These are phyloP conservation scores for Paratinospora sagittata DNA, from an alignment of 164 flowering plant species.

Conservation along the genomic window DNA sequence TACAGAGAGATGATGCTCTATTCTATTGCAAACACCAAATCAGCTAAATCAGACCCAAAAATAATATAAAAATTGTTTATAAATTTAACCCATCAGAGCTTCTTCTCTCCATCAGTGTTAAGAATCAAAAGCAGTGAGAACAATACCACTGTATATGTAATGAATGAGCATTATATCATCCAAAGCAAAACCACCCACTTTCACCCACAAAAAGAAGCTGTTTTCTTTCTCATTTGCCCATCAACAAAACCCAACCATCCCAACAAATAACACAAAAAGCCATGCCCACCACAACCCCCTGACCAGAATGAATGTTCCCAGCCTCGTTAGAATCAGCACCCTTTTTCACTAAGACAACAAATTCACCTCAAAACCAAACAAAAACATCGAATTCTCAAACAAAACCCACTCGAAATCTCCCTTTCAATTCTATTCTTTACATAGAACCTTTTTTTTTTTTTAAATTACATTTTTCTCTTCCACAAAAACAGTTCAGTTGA, in stretches of 20 bases:
- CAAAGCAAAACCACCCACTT: slow-evolving; percentile 8
- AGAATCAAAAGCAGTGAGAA: slow-evolving; percentile 9
- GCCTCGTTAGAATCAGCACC: slow-evolving; percentile 19
- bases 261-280: slow-evolving; percentile 17
- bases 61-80: not conserved
- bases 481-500: too few relatives aligned
- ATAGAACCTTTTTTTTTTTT: too few relatives aligned
- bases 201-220: slow-evolving; percentile 7
- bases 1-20: too few relatives aligned
- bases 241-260: slow-evolving; percentile 7
- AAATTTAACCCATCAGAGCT: not conserved
- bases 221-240: slow-evolving; percentile 7
- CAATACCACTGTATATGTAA: too few relatives aligned
- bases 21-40: too few relatives aligned
- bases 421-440: slow-evolving; percentile 7
- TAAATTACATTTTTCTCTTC: too few relatives aligned
- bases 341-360: slow-evolving; percentile 5
- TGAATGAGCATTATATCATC: slow-evolving; percentile 8
- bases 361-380: not conserved
- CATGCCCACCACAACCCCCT: too few relatives aligned
- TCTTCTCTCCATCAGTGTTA: not conserved
- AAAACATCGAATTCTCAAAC: not conserved
- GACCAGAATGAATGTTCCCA: slow-evolving; percentile 19
- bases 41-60: too few relatives aligned
- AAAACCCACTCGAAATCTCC: not conserved